These are phyloP conservation scores for Micractinium conductrix DNA, from an alignment of 139 green algal genomes.

Conservation along the genomic window DNA sequence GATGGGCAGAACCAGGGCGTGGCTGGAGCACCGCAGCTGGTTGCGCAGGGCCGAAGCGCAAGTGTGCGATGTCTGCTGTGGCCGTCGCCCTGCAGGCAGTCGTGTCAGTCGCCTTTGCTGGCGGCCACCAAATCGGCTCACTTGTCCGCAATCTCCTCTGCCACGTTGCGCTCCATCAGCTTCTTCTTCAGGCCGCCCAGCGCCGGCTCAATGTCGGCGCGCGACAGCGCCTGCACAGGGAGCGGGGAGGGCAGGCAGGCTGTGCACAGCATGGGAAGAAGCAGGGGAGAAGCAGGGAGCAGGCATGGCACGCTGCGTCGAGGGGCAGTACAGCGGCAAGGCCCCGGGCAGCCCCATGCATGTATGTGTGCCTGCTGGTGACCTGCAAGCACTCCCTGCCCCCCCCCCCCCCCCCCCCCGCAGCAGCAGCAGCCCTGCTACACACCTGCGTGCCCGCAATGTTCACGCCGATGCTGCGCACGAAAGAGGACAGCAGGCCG, in stretches of 20 bases:
- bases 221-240: constrained; percentile 60
- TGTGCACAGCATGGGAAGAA: background rate
- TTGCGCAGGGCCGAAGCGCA: too few species aligned
- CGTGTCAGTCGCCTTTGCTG: too few species aligned
- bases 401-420: too few species aligned
- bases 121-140: constrained; percentile 36
- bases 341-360: too few species aligned
- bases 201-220: constrained; percentile 84
- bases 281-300: background rate
- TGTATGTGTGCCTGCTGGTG: too few species aligned
- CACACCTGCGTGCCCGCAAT: constrained; percentile 75
- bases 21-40: background rate
- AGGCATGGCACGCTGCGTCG: background rate
- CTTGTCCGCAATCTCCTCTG: constrained; percentile 94
- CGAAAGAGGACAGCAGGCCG: constrained; percentile 81
- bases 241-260: background rate
- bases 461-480: constrained; percentile 72
- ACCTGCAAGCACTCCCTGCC: too few species aligned
- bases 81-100: too few species aligned
- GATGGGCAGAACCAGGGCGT: background rate
- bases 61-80: too few species aligned
- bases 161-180: constrained; percentile 98
- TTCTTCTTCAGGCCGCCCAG: constrained; percentile 91
- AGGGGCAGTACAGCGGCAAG: background rate
- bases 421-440: background rate